phyloP scores from a whole-genome alignment of 129 eudicot species.

The Tagetes erecta region DNA sequence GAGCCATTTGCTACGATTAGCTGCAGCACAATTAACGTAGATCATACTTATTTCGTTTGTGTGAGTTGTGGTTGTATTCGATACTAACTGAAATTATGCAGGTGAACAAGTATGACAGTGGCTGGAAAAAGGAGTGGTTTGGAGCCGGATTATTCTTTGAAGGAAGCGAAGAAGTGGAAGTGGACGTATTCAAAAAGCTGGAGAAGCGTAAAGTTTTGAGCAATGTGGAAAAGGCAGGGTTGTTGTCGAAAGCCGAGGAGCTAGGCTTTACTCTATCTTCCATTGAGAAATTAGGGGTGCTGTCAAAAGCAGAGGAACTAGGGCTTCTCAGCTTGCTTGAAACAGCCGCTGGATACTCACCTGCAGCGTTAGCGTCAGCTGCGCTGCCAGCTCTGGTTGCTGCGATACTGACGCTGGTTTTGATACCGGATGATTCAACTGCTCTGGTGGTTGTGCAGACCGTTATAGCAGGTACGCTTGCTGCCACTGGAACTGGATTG shows the following conservation, averaged over 20 bases:
- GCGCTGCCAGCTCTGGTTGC: constrained; percentile 66
- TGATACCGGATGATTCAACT: constrained; percentile 77
- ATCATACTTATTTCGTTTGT: no score
- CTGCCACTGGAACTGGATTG: constrained; percentile 62
- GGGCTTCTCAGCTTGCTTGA: constrained; percentile 87
- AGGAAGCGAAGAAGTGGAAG: constrained; percentile 75
- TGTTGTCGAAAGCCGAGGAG: constrained; percentile 84
- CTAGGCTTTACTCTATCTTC: constrained; percentile 81
- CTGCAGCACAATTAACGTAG: no score
- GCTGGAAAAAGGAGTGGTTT: constrained; percentile 89
- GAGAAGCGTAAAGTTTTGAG: constrained; percentile 83
- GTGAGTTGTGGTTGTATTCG: no score
- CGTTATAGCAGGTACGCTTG: constrained; percentile 59
- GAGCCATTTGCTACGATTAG: no score
- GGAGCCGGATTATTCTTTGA: constrained; percentile 90
- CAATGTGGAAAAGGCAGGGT: constrained; percentile 84
- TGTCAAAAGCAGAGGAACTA: constrained; percentile 89
- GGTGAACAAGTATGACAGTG: constrained; percentile 82
- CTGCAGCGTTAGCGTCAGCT: constrained; percentile 73
- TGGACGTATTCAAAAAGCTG: constrained; percentile 86
- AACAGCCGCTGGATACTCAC: constrained; percentile 53
- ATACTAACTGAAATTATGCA: constrained; percentile 18
- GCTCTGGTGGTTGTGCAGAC: constrained; percentile 63
- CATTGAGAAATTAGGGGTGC: constrained; percentile 79
- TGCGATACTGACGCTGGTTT: constrained; percentile 55